Conservation (phyloP, 78 protist genomes). For the Tieghemostelium lacteum region DNA sequence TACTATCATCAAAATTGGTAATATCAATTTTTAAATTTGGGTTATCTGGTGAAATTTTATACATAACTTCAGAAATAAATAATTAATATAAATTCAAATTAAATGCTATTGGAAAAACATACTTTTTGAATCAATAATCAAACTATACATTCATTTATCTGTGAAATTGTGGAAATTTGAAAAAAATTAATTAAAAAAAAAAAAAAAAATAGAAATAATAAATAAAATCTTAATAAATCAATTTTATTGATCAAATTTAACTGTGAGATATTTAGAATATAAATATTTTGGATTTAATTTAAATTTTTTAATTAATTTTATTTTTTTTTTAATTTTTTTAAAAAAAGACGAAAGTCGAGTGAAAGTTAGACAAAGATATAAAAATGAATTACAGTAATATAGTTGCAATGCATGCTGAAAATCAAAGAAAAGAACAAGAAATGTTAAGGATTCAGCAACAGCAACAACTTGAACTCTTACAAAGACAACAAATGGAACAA, state of each 20-base stretch:
- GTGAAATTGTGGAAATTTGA: background rate
- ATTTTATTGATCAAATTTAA: too few relatives aligned
- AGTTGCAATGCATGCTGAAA: slow-evolving; percentile 13
- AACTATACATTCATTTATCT: slow-evolving; percentile 15
- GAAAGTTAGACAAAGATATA: too few relatives aligned
- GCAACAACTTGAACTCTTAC: background rate
- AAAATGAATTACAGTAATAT: slow-evolving; percentile 18
- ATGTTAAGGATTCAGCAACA: slow-evolving; percentile 1
- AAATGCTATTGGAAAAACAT: background rate
- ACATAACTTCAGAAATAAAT: background rate
- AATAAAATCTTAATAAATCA: too few relatives aligned
- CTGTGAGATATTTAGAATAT: too few relatives aligned
- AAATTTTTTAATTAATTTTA: too few relatives aligned
- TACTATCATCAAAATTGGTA: background rate
- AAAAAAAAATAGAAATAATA: background rate
- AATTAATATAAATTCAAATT: background rate
- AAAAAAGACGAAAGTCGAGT: background rate
- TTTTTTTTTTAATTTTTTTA: too few relatives aligned
- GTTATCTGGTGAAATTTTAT: background rate
- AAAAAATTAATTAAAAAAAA: background rate
- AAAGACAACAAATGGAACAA: background rate
- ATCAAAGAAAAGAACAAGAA: slow-evolving; percentile 22
- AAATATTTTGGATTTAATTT: too few relatives aligned
- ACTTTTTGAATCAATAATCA: slow-evolving; percentile 2
- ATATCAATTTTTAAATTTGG: background rate